Base-by-base conservation (phyloP, 148 eudicot species). In the Camellia granthamiana region DNA sequence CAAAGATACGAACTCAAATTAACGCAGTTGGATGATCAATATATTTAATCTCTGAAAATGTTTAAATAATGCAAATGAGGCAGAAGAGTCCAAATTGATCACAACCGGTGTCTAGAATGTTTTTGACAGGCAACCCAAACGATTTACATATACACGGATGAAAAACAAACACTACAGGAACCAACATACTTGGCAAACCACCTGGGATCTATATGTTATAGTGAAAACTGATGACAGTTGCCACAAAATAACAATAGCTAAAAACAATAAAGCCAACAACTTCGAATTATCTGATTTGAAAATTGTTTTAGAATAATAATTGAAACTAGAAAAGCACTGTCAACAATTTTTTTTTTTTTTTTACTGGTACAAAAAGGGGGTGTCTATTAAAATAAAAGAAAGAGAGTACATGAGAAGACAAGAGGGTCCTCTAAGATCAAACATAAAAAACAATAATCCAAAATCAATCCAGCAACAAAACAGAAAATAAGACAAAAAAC, bases 1-100 rank as follows among this genome's bases (percentile, higher is more conserved):
- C 64, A 74, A 72, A 19, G 15, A 78, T 5, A 54, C 46, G 41
- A 69, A 43, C 30, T 23, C 2, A n/a, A 30, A n/a, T 42, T 19
- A 69, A 58, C 6, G 8, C 5, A 47, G 2, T 38, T 67, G 47
- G 64, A 7, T 74, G 3, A 54, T 15, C 1, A 19, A 63, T 44
- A 62, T 30, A 63, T 13, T 19, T 46, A 6, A 76, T n/a, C n/a
- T 43, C 55, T 11, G 23, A 14, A 67, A 56, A 1, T 1, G 16
- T 23, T 9, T 41, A 42, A 1, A 23, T 7, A 54, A 73, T 73
- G 56, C 55, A 52, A 73, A 71, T 38, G 58, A 73, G 54, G 15
- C 60, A 72, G 16, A 46, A 70, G 30, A 70, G 21, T 70, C 51
- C 54, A 69, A 69, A 44, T 69, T 70, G 30, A 70, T n/a, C 54